Percentiles rank a stretch among this genome's conserved stretches.
These are phyloP conservation scores for Cryptococcus sp. DNA, from an alignment of 1,284 basidiomycete genomes.

Conservation along the genomic window DNA sequence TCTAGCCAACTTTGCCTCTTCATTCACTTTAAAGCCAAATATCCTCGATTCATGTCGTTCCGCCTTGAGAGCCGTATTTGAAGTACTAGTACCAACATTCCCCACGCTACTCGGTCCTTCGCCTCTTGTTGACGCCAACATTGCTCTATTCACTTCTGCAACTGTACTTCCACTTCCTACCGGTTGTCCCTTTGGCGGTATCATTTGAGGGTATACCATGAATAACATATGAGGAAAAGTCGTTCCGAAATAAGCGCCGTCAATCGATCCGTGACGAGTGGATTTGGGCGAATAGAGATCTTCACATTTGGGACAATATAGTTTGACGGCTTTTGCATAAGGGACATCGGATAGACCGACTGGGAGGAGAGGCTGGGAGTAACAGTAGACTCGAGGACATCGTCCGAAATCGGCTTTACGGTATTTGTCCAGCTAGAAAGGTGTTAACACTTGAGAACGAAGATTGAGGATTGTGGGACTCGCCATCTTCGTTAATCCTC, in stretches of 20 bases:
- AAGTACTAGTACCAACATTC: conserved; percentile 60
- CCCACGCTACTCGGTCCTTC: conserved; percentile 28
- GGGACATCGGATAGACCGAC: conserved; percentile 89
- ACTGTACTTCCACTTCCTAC: conserved; percentile 36
- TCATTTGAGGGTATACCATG: conserved; percentile 87
- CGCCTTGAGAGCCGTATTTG: conserved; percentile 74
- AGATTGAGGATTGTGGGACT: conserved; percentile 13
- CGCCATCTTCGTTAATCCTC: conserved; percentile 94
- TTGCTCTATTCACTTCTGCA: conserved; percentile 9
- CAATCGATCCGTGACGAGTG: conserved; percentile 87
- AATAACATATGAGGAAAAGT: conserved; percentile 93
- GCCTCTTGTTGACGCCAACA: conserved; percentile 19
- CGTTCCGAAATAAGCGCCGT: conserved; percentile 94
- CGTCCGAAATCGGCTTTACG: conserved; percentile 94
- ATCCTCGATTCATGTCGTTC: conserved; percentile 85
- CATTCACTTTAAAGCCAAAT: conserved; percentile 90
- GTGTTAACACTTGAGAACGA: neutral
- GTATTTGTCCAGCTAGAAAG: conserved; percentile 86
- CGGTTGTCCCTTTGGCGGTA: conserved; percentile 71
- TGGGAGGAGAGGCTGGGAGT: conserved; percentile 85
- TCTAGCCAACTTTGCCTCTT: conserved; percentile 82
- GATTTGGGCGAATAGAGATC: conserved; percentile 95
- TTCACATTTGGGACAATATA: conserved; percentile 93
- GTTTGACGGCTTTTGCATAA: conserved; percentile 93
- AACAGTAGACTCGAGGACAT: conserved; percentile 89